Evolutionary conservation across 2,329 filamentous ascomycete genomes (phyloP).

Genomic region (Diaporthe ilicicola): DNA sequence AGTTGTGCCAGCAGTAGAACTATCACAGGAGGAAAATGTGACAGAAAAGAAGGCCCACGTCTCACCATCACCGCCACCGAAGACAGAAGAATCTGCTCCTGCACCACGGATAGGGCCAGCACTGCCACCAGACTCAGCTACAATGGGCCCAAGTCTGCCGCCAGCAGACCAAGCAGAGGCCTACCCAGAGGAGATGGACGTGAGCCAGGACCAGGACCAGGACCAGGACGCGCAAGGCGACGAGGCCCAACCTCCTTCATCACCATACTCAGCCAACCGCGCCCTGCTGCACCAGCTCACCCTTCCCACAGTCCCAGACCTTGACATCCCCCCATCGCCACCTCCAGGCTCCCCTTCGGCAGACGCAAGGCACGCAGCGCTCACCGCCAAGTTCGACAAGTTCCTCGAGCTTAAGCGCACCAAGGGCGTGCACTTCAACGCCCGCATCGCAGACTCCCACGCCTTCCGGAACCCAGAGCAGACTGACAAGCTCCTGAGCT

Average conservation of each 20-base stretch:
- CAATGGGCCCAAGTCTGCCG: conserved; percentile 33
- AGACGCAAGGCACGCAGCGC: conserved; percentile 37
- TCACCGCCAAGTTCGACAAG: conserved; percentile 74
- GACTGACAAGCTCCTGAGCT: conserved; percentile 76
- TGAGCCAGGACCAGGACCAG: conserved; percentile 9
- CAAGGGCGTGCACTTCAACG: conserved; percentile 80
- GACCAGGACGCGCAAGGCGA: not conserved
- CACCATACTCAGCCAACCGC: conserved; percentile 74
- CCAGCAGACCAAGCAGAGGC: conserved; percentile 30
- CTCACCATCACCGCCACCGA: not conserved
- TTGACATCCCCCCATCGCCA: conserved; percentile 78
- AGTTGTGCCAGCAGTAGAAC: too few relatives aligned
- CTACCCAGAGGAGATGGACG: conserved; percentile 32
- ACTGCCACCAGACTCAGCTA: not conserved
- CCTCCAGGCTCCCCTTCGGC: conserved; percentile 56
- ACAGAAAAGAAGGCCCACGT: not conserved
- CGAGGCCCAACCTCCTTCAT: conserved; percentile 45
- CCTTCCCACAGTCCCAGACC: conserved; percentile 74
- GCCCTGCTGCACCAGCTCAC: conserved; percentile 75
- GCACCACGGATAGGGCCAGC: not conserved
- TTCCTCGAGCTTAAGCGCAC: conserved; percentile 79
- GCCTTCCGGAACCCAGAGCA: conserved; percentile 77
- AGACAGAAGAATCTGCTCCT: not conserved
- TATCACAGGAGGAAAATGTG: not conserved
- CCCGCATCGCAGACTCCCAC: conserved; percentile 71